Evolutionary conservation across 1,284 basidiomycete genomes (phyloP).

Genomic region (Rhizoctonia solani): DNA sequence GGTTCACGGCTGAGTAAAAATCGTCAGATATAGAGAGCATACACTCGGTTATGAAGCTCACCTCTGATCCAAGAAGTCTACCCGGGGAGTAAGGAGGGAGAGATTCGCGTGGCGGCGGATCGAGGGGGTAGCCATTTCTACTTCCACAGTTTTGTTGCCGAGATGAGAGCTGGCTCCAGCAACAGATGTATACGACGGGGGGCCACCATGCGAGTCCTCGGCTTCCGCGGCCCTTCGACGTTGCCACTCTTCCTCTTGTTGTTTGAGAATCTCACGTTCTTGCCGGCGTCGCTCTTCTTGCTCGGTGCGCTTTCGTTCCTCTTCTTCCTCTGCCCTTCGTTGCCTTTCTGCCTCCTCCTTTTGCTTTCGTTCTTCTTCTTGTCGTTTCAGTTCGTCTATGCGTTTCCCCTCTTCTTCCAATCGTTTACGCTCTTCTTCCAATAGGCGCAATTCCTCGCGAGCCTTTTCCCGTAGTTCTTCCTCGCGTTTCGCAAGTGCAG

Average conservation of each 20-base stretch:
- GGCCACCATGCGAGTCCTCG: conserved; percentile 33
- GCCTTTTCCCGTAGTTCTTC: conserved; percentile 19
- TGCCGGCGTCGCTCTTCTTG: conserved; percentile 19
- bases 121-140: conserved; percentile 40
- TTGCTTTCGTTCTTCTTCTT: conserved; percentile 21
- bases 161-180: conserved; percentile 16
- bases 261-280: conserved; percentile 54
- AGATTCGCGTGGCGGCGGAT: conserved; percentile 67
- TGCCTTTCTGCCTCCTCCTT: conserved; percentile 23
- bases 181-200: conserved; percentile 32
- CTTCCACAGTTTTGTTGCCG: conserved; percentile 1
- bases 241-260: conserved; percentile 68
- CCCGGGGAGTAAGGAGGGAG: conserved; percentile 57
- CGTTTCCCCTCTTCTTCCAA: conserved; percentile 12
- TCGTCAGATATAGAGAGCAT: conserved; percentile 13
- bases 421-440: conserved; percentile 13
- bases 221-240: conserved; percentile 54
- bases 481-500: conserved; percentile 25
- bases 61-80: conserved; percentile 70
- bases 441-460: conserved; percentile 1
- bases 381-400: conserved; percentile 3
- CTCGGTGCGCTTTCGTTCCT: too few species aligned
- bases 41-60: conserved; percentile 54
- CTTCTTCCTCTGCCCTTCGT: not conserved
- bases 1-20: conserved; percentile 43